Conservation (phyloP, 768 basidiomycete species). For the Pisolithus microcarpus region DNA sequence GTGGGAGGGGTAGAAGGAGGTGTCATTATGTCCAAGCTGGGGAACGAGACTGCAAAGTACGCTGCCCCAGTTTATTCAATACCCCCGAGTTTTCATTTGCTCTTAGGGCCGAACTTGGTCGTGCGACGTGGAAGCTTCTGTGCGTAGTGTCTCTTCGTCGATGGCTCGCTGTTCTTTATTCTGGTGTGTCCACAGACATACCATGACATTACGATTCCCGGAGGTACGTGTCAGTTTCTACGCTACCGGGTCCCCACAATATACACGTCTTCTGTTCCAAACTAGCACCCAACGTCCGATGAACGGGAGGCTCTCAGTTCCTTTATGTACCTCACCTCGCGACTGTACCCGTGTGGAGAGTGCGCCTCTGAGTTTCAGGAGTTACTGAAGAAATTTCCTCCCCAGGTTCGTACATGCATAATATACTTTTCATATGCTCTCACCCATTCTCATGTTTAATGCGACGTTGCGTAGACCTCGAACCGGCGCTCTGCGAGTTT, state of each 20-base stretch:
- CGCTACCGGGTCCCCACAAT: neutral
- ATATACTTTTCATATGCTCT: slow-evolving; percentile 40
- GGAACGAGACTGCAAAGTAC: slow-evolving; percentile 88
- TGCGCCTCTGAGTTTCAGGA: slow-evolving; percentile 87
- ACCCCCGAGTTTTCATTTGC: neutral
- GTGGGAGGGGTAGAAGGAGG: slow-evolving; percentile 29
- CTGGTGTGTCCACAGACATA: slow-evolving; percentile 52
- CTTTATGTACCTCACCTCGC: slow-evolving; percentile 80
- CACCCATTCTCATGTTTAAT: slow-evolving; percentile 14
- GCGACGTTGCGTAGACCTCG: slow-evolving; percentile 51
- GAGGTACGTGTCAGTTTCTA: slow-evolving; percentile 44
- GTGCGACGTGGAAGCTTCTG: slow-evolving; percentile 89
- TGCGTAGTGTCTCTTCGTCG: slow-evolving; percentile 27
- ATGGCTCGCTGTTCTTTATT: slow-evolving; percentile 2
- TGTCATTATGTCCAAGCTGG: slow-evolving; percentile 89
- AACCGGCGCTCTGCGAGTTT: slow-evolving; percentile 75
- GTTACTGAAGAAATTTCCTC: slow-evolving; percentile 76
- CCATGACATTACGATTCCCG: slow-evolving; percentile 87
- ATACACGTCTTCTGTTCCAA: neutral
- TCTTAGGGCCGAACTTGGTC: slow-evolving; percentile 75
- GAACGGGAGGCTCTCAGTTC: slow-evolving; percentile 77
- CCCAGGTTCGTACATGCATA: slow-evolving; percentile 54
- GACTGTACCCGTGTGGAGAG: slow-evolving; percentile 94
- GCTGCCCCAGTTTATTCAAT: slow-evolving; percentile 22
- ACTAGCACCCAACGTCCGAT: slow-evolving; percentile 70